A percentile compares a stretch with the other conserved stretches of the same genome.
These are phyloP conservation scores for Apiotrichum porosum DNA, from an alignment of 1,284 basidiomycete species.

Conservation along the genomic window DNA sequence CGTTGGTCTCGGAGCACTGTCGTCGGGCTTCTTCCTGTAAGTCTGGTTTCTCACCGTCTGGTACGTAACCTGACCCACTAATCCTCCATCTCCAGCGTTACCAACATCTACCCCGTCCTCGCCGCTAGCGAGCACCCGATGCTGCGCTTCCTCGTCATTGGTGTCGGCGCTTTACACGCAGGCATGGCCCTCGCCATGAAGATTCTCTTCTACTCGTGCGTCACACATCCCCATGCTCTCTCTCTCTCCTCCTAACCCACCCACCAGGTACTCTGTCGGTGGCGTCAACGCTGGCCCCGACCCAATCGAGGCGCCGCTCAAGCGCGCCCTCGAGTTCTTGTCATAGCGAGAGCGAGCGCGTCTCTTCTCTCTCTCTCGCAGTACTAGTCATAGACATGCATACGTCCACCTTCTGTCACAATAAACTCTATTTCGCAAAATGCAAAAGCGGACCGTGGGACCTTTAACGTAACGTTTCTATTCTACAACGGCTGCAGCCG, in stretches of 20 bases:
- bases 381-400: neutral
- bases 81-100: no score
- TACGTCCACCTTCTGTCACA: neutral
- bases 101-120: conserved; percentile 83
- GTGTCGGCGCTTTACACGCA: conserved; percentile 64
- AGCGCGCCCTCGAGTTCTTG: neutral
- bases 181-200: conserved; percentile 76
- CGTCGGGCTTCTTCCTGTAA: conserved; percentile 76
- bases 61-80: conserved; percentile 1
- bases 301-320: neutral
- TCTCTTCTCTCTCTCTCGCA: no score
- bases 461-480: no score
- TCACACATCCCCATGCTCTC: conserved; percentile 38
- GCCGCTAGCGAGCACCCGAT: conserved; percentile 79
- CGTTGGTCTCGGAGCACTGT: conserved; percentile 62
- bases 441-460: no score
- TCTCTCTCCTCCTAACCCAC: no score
- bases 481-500: no score
- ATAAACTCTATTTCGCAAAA: no score
- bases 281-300: conserved; percentile 37
- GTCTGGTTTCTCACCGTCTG: conserved; percentile 9
- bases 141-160: conserved; percentile 69
- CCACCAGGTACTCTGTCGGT: conserved; percentile 24
- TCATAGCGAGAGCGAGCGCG: neutral
- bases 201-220: conserved; percentile 69